Evolutionary conservation across 2,329 filamentous ascomycete species (phyloP), one percentile per base, ranked within the genome.

Genomic region (Ophiocordyceps polyrhachis-furcata): DNA sequence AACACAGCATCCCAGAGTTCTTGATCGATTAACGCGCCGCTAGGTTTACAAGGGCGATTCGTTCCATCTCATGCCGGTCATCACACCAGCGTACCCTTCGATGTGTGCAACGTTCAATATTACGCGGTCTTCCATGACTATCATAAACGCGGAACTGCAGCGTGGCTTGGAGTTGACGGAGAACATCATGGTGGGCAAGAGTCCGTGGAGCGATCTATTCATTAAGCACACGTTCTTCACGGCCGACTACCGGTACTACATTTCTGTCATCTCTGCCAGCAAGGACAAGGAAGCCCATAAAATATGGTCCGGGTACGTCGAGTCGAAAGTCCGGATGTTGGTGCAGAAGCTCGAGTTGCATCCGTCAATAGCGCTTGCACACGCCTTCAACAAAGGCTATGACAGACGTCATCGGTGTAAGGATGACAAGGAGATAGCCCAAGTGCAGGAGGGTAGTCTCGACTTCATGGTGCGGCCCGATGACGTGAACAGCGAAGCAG

Each of bases 101-200:
- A 96, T 95, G 88, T 96, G 91, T 60, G 82, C 91, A 2, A 96
- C 91, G 0, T 91, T 93, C 67, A 96, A 94, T 56, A 81, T 98
- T 48, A 88, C 83, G 3, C 70, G 76, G 51, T 96, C 89, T 1
- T 93, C 87, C 2, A 85, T 87, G 67, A 68, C 74, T 7, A 77
- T 95, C 43, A 87, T 98, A 56, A 75, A 86, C 51, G 73, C 79
- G 42, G 91, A 98, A 58, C 74, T 96, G 19, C 71, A 80, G 50
- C 77, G 84, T 35, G 91, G 81, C 5, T 75, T 80, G 44, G 71
- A 83, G 44, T 81, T 95, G 45, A 78, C 86, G 11, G 79, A 83
- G 49, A 76, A 78, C 52, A 93, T 98, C 49, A 81, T 89, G 63
- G 60, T 72, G 29, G 84, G 83, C 46, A 83, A 82, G 55, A 71